Conservation (phyloP, 2,329 filamentous ascomycete genomes). For the Hypoxylon sp. region DNA sequence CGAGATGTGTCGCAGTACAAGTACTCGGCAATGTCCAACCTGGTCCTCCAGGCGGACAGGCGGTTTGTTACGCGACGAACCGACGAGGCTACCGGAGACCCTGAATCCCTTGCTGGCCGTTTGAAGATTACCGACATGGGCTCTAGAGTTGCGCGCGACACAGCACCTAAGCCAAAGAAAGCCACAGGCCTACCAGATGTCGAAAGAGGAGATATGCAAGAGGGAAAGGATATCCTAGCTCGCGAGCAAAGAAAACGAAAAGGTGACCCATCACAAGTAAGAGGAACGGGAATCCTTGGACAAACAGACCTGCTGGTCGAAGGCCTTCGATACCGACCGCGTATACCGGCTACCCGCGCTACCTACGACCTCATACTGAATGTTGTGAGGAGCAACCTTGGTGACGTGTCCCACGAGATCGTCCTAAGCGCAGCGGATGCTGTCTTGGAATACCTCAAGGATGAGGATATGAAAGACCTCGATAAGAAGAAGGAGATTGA, state of each 20-base stretch:
- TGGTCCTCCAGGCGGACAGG: slow-evolving; percentile 99
- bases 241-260: slow-evolving; percentile 91
- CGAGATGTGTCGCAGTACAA: slow-evolving; percentile 97
- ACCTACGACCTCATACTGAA: slow-evolving; percentile 96
- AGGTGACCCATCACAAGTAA: slow-evolving; percentile 78
- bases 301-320: slow-evolving; percentile 90
- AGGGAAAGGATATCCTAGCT: slow-evolving; percentile 86
- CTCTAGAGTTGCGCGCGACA: slow-evolving; percentile 82
- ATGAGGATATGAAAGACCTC: slow-evolving; percentile 95
- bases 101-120: slow-evolving; percentile 94
- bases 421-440: slow-evolving; percentile 95
- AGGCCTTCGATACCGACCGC: slow-evolving; percentile 90
- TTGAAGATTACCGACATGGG: slow-evolving; percentile 98
- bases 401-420: slow-evolving; percentile 92
- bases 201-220: slow-evolving; percentile 80
- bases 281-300: slow-evolving; percentile 83
- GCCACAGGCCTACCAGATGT: slow-evolving; percentile 76
- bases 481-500: slow-evolving; percentile 99
- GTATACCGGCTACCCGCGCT: slow-evolving; percentile 90
- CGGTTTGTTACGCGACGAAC: slow-evolving; percentile 92
- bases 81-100: slow-evolving; percentile 96
- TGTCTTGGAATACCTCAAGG: slow-evolving; percentile 90
- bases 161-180: slow-evolving; percentile 86
- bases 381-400: slow-evolving; percentile 87
- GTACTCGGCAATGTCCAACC: slow-evolving; percentile 99